These are phyloP conservation scores for Aspergillus carlsbadensis DNA, from an alignment of 495 filamentous ascomycete species.

Conservation along the genomic window DNA sequence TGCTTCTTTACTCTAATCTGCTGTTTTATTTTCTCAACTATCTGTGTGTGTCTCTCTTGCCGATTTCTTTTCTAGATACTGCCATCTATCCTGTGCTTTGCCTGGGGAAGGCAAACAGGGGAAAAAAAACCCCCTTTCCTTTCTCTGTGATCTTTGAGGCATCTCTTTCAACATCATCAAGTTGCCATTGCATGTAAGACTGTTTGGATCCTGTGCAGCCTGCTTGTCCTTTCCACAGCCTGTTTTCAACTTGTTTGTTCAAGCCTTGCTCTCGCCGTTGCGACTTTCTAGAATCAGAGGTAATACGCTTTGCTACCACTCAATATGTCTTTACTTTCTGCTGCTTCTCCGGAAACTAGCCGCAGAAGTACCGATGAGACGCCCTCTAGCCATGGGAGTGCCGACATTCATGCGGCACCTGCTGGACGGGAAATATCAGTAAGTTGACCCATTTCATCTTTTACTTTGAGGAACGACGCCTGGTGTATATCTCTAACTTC, in stretches of 20 bases:
- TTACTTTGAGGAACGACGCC: too few species aligned
- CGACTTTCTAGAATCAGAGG: not conserved
- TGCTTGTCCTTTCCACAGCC: conserved; percentile 12
- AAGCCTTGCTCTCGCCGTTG: not conserved
- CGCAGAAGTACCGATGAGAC: conserved; percentile 24
- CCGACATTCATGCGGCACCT: conserved; percentile 18
- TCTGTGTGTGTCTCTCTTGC: conserved; percentile 7
- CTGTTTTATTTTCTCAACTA: conserved; percentile 8
- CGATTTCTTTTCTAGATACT: conserved; percentile 26
- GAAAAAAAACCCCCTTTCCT: conserved; percentile 11
- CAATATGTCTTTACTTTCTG: conserved; percentile 31
- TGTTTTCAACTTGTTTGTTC: conserved; percentile 14
- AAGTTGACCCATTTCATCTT: conserved; percentile 11
- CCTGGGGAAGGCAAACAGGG: not conserved
- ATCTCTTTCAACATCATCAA: conserved; percentile 19
- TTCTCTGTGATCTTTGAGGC: conserved; percentile 20
- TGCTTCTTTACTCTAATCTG: not conserved
- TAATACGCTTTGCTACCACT: conserved; percentile 1
- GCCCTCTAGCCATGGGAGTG: conserved; percentile 15
- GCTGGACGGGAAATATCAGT: conserved; percentile 32
- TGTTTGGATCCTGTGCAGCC: conserved; percentile 26
- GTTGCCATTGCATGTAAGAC: conserved; percentile 26
- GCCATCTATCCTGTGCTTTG: conserved; percentile 22
- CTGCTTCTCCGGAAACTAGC: conserved; percentile 24
- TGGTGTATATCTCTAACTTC: not conserved